These are phyloP conservation scores for Dioscorea zingiberensis DNA, from an alignment of 106 monocot species.

Conservation along the genomic window DNA sequence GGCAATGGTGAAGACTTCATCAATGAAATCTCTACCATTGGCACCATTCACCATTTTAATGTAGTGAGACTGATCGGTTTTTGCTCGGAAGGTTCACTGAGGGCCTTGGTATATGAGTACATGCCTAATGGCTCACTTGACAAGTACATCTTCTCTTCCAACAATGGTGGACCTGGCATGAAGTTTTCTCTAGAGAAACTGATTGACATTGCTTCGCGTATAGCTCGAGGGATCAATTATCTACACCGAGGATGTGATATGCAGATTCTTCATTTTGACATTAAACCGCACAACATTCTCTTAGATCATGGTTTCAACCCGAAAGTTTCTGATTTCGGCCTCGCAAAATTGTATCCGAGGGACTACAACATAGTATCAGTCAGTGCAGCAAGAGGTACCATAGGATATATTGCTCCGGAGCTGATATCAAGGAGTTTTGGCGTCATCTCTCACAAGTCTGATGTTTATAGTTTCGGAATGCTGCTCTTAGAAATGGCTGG, in stretches of 20 bases:
- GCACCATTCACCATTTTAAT: slow-evolving; percentile 46
- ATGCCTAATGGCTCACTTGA: slow-evolving; percentile 46
- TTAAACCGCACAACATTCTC: slow-evolving; percentile 52
- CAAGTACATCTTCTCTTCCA: slow-evolving; percentile 16
- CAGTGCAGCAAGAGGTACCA: slow-evolving; percentile 22
- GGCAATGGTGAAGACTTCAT: slow-evolving; percentile 44
- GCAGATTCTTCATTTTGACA: slow-evolving; percentile 49
- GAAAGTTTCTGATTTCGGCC: slow-evolving; percentile 35
- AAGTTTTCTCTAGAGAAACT: slow-evolving; percentile 1
- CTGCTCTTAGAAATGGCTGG: slow-evolving; percentile 36
- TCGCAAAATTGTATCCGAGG: slow-evolving; percentile 31
- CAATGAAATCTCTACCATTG: slow-evolving; percentile 53
- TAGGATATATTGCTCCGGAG: slow-evolving; percentile 51
- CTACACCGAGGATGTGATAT: slow-evolving; percentile 41
- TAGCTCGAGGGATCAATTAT: slow-evolving; percentile 43
- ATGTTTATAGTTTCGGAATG: slow-evolving; percentile 61
- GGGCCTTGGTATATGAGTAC: slow-evolving; percentile 40
- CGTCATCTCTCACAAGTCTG: slow-evolving; percentile 28
- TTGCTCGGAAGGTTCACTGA: slow-evolving; percentile 40
- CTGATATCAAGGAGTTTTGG: slow-evolving; percentile 44
- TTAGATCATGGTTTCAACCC: slow-evolving; percentile 24
- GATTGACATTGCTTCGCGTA: slow-evolving; percentile 25
- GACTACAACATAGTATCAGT: slow-evolving; percentile 18
- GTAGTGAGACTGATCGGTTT: slow-evolving; percentile 37
- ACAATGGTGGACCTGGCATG: no score